phyloP scores from a whole-genome alignment of 345 rosid species.

The Cardiospermum halicacabum region DNA sequence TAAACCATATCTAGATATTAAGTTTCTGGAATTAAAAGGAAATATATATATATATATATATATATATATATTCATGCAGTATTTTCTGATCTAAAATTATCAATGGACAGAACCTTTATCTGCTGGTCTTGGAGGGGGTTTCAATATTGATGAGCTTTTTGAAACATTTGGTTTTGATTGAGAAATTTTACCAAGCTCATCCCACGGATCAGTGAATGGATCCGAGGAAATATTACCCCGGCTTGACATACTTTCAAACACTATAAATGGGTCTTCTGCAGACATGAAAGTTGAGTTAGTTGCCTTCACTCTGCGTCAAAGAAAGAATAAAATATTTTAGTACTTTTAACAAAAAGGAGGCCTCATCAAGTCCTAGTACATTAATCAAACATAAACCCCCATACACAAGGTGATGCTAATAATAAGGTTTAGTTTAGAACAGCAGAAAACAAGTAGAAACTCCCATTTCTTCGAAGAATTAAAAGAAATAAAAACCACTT shows the following conservation, averaged over 20 bases:
- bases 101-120: constrained; percentile 42
- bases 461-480: no score
- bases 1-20: constrained; percentile 19
- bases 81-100: constrained; percentile 8
- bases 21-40: constrained; percentile 6
- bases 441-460: no score
- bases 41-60: constrained; percentile 2
- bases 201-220: constrained; percentile 46
- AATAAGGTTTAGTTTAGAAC: no score
- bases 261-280: constrained; percentile 56
- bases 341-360: no score
- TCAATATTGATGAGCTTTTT: constrained; percentile 35
- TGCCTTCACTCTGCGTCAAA: constrained; percentile 25
- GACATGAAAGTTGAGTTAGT: constrained; percentile 29
- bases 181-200: constrained; percentile 42
- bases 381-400: no score
- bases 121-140: constrained; percentile 64
- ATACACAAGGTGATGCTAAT: no score
- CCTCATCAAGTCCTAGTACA: no score
- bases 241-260: constrained; percentile 52
- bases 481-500: not conserved
- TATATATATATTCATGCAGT: no score
- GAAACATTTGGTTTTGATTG: constrained; percentile 31
- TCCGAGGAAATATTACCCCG: constrained; percentile 31
- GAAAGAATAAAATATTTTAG: no score